phyloP scores from a whole-genome alignment of 352 stramenopile genomes.

The Globisporangium paroecandrum region DNA sequence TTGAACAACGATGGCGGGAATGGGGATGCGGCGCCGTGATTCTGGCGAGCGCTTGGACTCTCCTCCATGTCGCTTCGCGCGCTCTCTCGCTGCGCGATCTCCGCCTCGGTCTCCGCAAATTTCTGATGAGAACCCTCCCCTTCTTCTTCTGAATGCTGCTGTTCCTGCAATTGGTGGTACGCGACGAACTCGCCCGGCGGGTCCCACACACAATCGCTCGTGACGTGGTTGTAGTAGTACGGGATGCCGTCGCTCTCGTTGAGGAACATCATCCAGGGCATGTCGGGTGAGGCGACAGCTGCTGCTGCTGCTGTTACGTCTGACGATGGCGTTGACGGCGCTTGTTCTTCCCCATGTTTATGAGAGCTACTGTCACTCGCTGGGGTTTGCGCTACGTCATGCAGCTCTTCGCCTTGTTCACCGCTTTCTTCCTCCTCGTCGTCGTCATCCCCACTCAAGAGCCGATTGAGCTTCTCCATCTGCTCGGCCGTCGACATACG shows the following conservation, averaged over 20 bases:
- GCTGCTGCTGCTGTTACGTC: too few relatives aligned
- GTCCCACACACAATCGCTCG: slow-evolving; percentile 64
- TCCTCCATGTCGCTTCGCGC: not conserved
- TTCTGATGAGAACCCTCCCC: not conserved
- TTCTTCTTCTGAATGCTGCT: slow-evolving; percentile 1
- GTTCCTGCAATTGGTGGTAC: slow-evolving; percentile 29
- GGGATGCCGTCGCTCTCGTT: slow-evolving; percentile 58
- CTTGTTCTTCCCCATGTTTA: not conserved
- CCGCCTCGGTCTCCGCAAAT: not conserved
- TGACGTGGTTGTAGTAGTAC: slow-evolving; percentile 72
- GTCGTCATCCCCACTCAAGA: slow-evolving; percentile 44
- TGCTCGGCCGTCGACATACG: slow-evolving; percentile 57
- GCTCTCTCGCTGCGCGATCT: not conserved
- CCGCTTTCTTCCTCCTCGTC: slow-evolving; percentile 13
- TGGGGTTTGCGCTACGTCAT: not conserved
- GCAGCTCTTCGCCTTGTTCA: not conserved
- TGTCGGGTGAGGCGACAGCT: not conserved
- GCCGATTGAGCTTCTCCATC: slow-evolving; percentile 53
- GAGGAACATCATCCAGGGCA: slow-evolving; percentile 65
- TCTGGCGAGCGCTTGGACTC: not conserved
- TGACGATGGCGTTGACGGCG: not conserved
- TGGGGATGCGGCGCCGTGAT: not conserved
- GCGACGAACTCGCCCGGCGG: slow-evolving; percentile 46
- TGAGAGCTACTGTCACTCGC: not conserved
- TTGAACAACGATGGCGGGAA: not conserved